phyloP scores from a whole-genome alignment of 495 filamentous ascomycete genomes.

The Neurospora cerealis region DNA sequence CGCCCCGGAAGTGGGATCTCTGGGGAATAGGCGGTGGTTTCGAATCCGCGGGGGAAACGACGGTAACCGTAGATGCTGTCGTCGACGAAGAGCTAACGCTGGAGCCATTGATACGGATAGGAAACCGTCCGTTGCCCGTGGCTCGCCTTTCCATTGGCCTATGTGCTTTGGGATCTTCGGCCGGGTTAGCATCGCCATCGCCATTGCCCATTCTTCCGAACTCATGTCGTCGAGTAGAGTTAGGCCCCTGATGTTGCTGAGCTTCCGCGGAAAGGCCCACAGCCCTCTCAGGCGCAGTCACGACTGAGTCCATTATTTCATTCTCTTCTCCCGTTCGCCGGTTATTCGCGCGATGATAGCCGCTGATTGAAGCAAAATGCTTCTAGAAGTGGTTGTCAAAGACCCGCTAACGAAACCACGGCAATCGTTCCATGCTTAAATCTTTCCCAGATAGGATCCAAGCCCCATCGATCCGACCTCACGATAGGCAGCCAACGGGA shows the following conservation, averaged over 20 bases:
- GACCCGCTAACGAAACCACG: background rate
- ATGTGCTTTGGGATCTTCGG: background rate
- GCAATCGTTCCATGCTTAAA: background rate
- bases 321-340: background rate
- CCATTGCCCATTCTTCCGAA: background rate
- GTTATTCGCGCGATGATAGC: background rate
- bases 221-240: background rate
- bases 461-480: background rate
- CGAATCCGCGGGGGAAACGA: conserved; percentile 32
- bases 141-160: background rate
- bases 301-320: background rate
- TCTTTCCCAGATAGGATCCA: background rate
- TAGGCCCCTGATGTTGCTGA: background rate
- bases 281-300: background rate
- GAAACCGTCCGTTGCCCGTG: conserved; percentile 59
- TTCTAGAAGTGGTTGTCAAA: background rate
- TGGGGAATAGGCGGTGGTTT: conserved; percentile 59
- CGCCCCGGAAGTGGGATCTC: conserved; percentile 62
- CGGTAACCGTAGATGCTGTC: conserved; percentile 3
- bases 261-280: background rate
- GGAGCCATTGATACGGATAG: conserved; percentile 57
- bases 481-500: background rate
- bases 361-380: background rate
- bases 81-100: conserved; percentile 14
- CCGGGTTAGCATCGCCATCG: background rate